Percentiles rank a stretch among this genome's conserved stretches.
phyloP scores from a whole-genome alignment of 306 rosid species.

The Cercis canadensis region DNA sequence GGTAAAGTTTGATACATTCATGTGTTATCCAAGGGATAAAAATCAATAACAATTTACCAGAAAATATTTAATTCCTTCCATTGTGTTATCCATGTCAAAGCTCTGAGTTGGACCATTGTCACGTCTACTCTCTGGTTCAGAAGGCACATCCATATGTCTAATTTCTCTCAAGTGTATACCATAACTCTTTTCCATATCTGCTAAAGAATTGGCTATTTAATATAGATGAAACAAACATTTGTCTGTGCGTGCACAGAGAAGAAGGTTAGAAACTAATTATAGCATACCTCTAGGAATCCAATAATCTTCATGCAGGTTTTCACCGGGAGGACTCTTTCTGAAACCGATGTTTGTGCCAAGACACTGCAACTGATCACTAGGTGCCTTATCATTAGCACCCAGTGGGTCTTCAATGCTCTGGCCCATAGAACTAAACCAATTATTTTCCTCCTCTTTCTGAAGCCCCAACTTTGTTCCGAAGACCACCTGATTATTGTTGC shows the following conservation, averaged over 20 bases:
- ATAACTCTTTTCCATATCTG: slow-evolving; percentile 28
- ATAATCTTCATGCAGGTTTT: slow-evolving; percentile 34
- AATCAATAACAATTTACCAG: slow-evolving; percentile 48
- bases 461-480: slow-evolving; percentile 44
- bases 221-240: slow-evolving; percentile 21
- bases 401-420: slow-evolving; percentile 40
- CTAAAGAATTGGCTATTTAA: slow-evolving; percentile 26
- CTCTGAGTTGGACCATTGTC: slow-evolving; percentile 31
- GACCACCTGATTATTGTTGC: slow-evolving; percentile 35
- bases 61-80: slow-evolving; percentile 39
- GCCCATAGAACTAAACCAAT: slow-evolving; percentile 36
- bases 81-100: slow-evolving; percentile 17
- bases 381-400: slow-evolving; percentile 29
- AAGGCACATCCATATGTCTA: slow-evolving; percentile 35
- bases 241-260: slow-evolving; percentile 3
- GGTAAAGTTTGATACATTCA: not conserved
- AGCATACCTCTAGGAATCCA: slow-evolving; percentile 54
- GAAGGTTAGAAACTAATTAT: slow-evolving; percentile 26
- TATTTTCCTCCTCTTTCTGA: slow-evolving; percentile 41
- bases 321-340: slow-evolving; percentile 30
- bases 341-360: slow-evolving; percentile 30
- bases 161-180: slow-evolving; percentile 28
- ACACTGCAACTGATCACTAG: slow-evolving; percentile 29
- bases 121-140: slow-evolving; percentile 36
- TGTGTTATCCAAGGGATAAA: slow-evolving; percentile 5